phyloP scores from a whole-genome alignment of 2,329 filamentous ascomycete species.

The Arachnomyces sp. region DNA sequence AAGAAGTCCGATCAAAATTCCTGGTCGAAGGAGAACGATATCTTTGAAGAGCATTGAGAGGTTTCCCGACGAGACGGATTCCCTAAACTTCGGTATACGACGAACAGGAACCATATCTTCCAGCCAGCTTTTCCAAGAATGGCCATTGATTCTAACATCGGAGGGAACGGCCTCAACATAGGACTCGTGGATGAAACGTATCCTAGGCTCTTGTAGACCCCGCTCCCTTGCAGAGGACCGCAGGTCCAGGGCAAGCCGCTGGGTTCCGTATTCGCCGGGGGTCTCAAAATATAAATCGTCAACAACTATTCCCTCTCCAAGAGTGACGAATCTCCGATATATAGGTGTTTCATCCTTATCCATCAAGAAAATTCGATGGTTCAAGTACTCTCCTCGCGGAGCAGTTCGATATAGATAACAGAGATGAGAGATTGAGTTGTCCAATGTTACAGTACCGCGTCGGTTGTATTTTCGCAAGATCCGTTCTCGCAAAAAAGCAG shows the following conservation, averaged over 20 bases:
- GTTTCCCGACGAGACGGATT: not conserved
- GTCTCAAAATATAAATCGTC: conserved; percentile 3
- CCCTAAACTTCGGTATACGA: too few relatives aligned
- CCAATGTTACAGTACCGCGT: not conserved
- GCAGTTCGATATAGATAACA: not conserved
- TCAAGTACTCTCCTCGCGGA: not conserved
- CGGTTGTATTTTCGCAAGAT: not conserved
- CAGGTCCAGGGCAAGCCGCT: not conserved
- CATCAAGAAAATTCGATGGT: not conserved
- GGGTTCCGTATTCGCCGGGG: not conserved
- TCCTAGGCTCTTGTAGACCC: not conserved
- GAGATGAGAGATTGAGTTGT: not conserved
- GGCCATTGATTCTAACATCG: not conserved
- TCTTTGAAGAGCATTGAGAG: not conserved
- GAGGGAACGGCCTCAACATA: not conserved
- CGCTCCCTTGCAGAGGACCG: not conserved
- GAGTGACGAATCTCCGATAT: not conserved
- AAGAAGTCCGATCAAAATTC: not conserved
- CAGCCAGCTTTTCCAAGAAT: conserved; percentile 1
- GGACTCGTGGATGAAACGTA: not conserved
- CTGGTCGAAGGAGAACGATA: not conserved
- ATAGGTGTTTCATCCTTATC: not conserved
- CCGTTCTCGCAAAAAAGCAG: not conserved
- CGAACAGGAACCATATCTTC: too few relatives aligned
- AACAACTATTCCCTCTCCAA: not conserved